Base-by-base conservation (phyloP, 2,329 filamentous ascomycete species). In the Penicillium psychrosexuale region DNA sequence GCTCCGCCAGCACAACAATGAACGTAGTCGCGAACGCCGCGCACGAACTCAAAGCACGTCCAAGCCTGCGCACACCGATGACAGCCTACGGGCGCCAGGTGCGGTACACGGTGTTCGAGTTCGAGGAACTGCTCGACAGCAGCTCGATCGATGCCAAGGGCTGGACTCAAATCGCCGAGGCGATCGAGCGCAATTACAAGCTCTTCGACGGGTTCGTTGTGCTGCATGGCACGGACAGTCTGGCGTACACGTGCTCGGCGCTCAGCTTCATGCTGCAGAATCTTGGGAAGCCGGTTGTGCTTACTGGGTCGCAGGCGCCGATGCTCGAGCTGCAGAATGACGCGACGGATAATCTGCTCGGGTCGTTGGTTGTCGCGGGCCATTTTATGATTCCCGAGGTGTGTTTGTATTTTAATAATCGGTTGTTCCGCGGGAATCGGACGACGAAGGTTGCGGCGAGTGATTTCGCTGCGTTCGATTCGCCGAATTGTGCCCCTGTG, bases 381-480 rank as follows among this genome's bases (percentile, higher is more conserved):
- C 94, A 94, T 57, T 96, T 96, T 69, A 89, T 91, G 77, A 90
- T 97, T 55, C 91, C 92, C 0, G 92, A 96, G 72, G 92, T 97
- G 50, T 92, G 90, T 70, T 81, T 97, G 34, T 96, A 95, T 78
- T 97, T 97, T 80, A 90, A 94, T 74, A 89, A 95, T 76, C 90
- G 87, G 62, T 82, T 97, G 19, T 95, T 92, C 76, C 85, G 92
- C 27, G 92, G 92, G 15, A 96, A 96, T 74, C 81, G 92, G 56
- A 86, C 89, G 9, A 94, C 90, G 59, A 97, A 97, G 73, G 85
- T 95, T 31, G 92, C 90, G 13, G 89, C 91, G 6, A 90, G 89
- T 55, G 85, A 89, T 51, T 96, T 95, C 69, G 86, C 90, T 54
- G 92, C 91, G 7, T 97, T 97, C 72, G 88, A 86, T 55, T 91